Evolutionary conservation across 2,329 filamentous ascomycete species (phyloP), one percentile per base, ranked within the genome.

Genomic region (Nannizzia gypsea): DNA sequence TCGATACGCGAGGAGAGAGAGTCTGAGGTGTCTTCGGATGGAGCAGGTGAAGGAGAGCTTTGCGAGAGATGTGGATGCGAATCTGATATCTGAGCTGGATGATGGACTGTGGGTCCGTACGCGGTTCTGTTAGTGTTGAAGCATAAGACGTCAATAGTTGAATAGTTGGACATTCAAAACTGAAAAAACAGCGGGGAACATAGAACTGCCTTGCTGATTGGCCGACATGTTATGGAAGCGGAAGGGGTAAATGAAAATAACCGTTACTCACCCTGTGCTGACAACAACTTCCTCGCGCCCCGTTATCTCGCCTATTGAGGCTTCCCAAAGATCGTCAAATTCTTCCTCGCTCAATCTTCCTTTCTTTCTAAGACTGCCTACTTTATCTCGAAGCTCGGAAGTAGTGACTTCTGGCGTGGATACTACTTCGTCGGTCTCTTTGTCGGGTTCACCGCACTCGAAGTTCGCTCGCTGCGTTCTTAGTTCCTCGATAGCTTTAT

Each of bases 21-120:
- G 73, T 72, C 76, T 67, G 68, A 77, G 63, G 69, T 76, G 71
- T 66, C 74, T 73, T 70, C 75, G 74, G 72, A 75, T 66, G 69
- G 75, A 71, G 66, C 76, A 96, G 78, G 77, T 72, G 87, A 96
- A 80, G 78, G 91, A 83, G 87, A 97, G 81, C 75, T 87, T 83
- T 82, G 91, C 88, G 86, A 95, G 88, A 80, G 89, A 95, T 80
- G 83, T 87, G 77, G 88, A 92, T 76, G 84, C 83, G 81, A 96
- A 83, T 74, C 77, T 77, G 79, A 84, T 76, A 80, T 78, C 73
- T 77, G 76, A 76, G 81, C 82, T 80, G 74, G 60, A 60, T 24
- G 79, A 20, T 38, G 81, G 78, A 89, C 89, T 92, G 84, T 84
- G 77, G 85, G 79, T 72, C 82, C 77, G 78, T 82, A 75, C 78